Evolutionary conservation across 208 protist genomes (phyloP).

Genomic region (Chromosphaera perkinsii): DNA sequence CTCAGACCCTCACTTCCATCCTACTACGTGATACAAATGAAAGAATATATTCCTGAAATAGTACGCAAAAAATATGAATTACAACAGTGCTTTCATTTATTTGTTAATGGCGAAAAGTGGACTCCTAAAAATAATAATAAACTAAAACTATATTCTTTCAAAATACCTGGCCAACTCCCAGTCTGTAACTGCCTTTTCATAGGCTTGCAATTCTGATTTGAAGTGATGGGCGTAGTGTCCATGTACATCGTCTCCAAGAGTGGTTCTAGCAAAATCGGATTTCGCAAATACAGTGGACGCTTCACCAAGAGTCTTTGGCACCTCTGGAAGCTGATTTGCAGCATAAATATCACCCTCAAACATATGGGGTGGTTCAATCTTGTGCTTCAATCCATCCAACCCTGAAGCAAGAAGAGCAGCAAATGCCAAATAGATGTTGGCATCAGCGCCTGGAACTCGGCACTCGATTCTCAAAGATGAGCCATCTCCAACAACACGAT

Average conservation of each 20-base stretch:
- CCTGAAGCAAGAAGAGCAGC: conserved; percentile 14
- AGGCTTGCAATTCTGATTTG: neutral
- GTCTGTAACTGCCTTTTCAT: conserved; percentile 14
- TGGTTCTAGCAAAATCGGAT: conserved; percentile 6
- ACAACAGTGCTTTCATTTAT: too few species aligned
- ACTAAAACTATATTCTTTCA: conserved; percentile 28
- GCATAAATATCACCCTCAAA: conserved; percentile 29
- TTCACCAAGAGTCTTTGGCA: conserved; percentile 7
- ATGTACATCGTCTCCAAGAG: conserved; percentile 20
- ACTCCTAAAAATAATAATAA: too few species aligned
- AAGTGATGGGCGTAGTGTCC: conserved; percentile 19
- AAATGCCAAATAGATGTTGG: conserved; percentile 11
- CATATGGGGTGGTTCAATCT: conserved; percentile 10
- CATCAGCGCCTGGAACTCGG: conserved; percentile 19
- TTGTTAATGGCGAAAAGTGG: too few species aligned
- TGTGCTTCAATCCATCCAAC: conserved; percentile 10
- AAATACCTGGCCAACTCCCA: conserved; percentile 24
- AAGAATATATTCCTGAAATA: too few species aligned
- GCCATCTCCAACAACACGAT: conserved; percentile 9
- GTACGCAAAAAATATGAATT: too few species aligned
- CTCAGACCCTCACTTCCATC: too few species aligned
- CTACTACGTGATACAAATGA: too few species aligned
- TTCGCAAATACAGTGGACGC: neutral
- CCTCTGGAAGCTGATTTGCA: conserved; percentile 8
- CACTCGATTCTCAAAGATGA: neutral